Evolutionary conservation across 179 eudicot species (phyloP).

Genomic region (Beta corolliflora): DNA sequence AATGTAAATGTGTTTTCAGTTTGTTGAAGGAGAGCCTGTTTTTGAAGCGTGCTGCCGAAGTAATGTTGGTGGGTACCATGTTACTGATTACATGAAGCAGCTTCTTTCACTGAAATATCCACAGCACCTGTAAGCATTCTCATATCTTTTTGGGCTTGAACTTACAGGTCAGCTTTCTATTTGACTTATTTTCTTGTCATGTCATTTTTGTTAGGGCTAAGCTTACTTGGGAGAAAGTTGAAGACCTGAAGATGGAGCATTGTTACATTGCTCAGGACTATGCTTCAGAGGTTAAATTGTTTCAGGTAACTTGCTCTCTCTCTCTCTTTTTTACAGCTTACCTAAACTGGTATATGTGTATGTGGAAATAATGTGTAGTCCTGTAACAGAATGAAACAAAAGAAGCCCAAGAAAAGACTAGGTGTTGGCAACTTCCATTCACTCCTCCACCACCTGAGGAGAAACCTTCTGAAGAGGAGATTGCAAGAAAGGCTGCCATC

Average conservation of each 20-base stretch:
- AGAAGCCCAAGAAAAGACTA: constrained; percentile 85
- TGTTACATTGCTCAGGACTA: constrained; percentile 87
- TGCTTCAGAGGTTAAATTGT: constrained; percentile 72
- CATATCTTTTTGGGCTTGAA: constrained; percentile 3
- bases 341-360: background rate
- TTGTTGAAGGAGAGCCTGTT: constrained; percentile 90
- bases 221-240: constrained; percentile 96
- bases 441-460: constrained; percentile 82
- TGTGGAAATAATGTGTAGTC: constrained; percentile 1
- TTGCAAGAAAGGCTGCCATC: constrained; percentile 93
- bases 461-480: constrained; percentile 86
- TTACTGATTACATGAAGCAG: constrained; percentile 93
- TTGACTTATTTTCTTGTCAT: constrained; percentile 4
- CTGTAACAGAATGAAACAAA: constrained; percentile 66
- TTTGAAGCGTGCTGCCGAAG: constrained; percentile 94
- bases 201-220: constrained; percentile 48
- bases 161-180: background rate
- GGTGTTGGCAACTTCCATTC: constrained; percentile 96
- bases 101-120: constrained; percentile 96
- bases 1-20: constrained; percentile 43
- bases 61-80: constrained; percentile 96
- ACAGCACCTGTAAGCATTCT: constrained; percentile 71
- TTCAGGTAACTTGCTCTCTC: constrained; percentile 55
- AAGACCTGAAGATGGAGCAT: constrained; percentile 98
- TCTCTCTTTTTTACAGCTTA: constrained; percentile 1